Conservation (phyloP, 805 yeast genomes). For the Metschnikowia hibisci region DNA sequence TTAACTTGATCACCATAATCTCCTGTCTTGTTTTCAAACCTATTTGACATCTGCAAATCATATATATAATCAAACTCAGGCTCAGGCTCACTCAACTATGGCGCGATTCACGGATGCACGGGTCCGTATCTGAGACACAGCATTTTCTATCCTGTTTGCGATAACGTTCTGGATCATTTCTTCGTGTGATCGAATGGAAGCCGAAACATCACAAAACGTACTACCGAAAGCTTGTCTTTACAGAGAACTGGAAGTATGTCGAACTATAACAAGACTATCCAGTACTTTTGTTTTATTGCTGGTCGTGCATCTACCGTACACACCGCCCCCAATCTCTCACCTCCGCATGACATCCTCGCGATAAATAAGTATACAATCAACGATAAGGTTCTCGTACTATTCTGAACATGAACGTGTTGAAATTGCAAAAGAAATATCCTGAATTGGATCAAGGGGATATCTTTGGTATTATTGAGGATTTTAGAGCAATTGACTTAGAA, state of each 20-base stretch:
- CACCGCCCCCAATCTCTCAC: slow-evolving; percentile 11
- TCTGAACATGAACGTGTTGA: slow-evolving; percentile 37
- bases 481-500: slow-evolving; percentile 77
- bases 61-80: neutral
- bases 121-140: neutral
- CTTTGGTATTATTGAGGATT: slow-evolving; percentile 79
- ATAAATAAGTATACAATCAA: neutral
- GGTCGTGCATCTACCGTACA: slow-evolving; percentile 10
- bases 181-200: no score
- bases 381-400: neutral
- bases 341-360: slow-evolving; percentile 5
- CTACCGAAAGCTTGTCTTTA: no score
- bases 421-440: slow-evolving; percentile 74
- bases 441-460: slow-evolving; percentile 80
- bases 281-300: neutral
- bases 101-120: neutral
- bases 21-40: neutral
- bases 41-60: slow-evolving; percentile 1
- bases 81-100: no score
- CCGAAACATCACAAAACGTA: no score
- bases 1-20: neutral
- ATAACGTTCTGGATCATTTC: no score
- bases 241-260: neutral
- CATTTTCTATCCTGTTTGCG: no score
- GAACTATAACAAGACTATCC: neutral